Percentiles rank a stretch among this genome's conserved stretches.
Evolutionary conservation across 1,284 basidiomycete species (phyloP).

Genomic region (Ceratobasidium sp.): DNA sequence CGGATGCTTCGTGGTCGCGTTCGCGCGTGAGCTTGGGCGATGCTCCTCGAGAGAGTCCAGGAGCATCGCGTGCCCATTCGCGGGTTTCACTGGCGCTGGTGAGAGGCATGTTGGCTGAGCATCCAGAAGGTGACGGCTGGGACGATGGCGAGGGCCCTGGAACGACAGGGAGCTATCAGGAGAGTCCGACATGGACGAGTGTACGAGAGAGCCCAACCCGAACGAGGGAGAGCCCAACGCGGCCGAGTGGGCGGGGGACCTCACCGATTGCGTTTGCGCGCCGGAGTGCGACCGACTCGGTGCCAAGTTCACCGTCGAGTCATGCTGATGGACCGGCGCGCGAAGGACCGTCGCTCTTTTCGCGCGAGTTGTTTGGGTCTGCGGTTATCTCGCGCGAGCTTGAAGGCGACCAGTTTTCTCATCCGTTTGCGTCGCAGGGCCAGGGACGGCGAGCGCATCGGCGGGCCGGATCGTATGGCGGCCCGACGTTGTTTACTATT

Average conservation of each 20-base stretch:
- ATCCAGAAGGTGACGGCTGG: conserved; percentile 30
- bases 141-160: conserved; percentile 17
- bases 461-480: conserved; percentile 33
- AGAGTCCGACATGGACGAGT: conserved; percentile 11
- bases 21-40: conserved; percentile 33
- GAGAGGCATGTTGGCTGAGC: conserved; percentile 20
- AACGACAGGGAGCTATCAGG: neutral
- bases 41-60: conserved; percentile 5
- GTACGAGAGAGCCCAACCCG: conserved; percentile 11
- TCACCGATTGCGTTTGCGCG: conserved; percentile 27
- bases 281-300: neutral
- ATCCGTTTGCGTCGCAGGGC: conserved; percentile 25
- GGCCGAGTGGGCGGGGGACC: conserved; percentile 7
- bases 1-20: conserved; percentile 15
- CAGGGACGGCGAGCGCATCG: conserved; percentile 21
- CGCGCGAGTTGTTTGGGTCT: conserved; percentile 35
- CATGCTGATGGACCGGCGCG: neutral
- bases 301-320: conserved; percentile 25
- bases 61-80: conserved; percentile 1
- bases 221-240: conserved; percentile 23
- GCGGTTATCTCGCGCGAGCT: conserved; percentile 5
- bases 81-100: conserved; percentile 10
- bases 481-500: conserved; percentile 38
- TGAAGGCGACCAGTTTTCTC: neutral
- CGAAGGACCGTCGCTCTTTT: neutral